Evolutionary conservation across 805 yeast genomes (phyloP).

Genomic region (Yarrowia bubula): DNA sequence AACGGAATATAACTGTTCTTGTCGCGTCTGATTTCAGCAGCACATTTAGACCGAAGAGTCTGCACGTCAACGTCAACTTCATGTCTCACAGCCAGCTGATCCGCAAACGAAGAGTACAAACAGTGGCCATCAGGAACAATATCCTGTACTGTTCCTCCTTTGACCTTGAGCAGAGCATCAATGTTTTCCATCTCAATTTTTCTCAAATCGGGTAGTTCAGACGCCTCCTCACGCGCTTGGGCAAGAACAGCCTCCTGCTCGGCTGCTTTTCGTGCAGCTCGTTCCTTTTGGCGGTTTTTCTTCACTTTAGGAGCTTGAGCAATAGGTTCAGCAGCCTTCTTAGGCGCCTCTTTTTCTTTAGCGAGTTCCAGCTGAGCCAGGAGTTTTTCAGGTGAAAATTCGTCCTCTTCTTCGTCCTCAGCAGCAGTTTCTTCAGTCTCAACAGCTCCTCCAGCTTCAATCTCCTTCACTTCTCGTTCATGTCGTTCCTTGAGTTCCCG

Average conservation of each 20-base stretch:
- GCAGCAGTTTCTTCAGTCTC: slow-evolving; percentile 30
- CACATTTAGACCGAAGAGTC: slow-evolving; percentile 63
- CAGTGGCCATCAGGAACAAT: slow-evolving; percentile 94
- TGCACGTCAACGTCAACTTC: slow-evolving; percentile 43
- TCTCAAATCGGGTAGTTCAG: slow-evolving; percentile 60
- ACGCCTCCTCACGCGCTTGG: slow-evolving; percentile 73
- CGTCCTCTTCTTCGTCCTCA: slow-evolving; percentile 46
- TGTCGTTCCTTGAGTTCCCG: slow-evolving; percentile 55
- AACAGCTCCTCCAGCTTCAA: neutral
- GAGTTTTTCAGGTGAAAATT: slow-evolving; percentile 64
- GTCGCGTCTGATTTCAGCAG: slow-evolving; percentile 60
- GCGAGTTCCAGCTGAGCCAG: slow-evolving; percentile 57
- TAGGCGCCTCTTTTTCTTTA: slow-evolving; percentile 28
- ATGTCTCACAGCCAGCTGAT: slow-evolving; percentile 65
- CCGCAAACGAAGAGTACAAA: slow-evolving; percentile 78
- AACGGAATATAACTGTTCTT: slow-evolving; percentile 77
- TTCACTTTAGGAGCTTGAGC: slow-evolving; percentile 36
- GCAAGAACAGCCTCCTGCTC: slow-evolving; percentile 58
- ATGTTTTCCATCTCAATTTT: slow-evolving; percentile 70
- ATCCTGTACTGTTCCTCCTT: slow-evolving; percentile 57
- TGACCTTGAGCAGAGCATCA: slow-evolving; percentile 49
- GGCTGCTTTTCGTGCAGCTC: slow-evolving; percentile 72
- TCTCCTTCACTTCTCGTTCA: slow-evolving; percentile 46
- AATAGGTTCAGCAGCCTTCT: slow-evolving; percentile 19
- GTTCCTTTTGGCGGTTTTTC: slow-evolving; percentile 82